Percentiles rank a stretch among this genome's conserved stretches.
phyloP scores from a whole-genome alignment of 2,329 filamentous ascomycete genomes.

The Nothophoma quercina region DNA sequence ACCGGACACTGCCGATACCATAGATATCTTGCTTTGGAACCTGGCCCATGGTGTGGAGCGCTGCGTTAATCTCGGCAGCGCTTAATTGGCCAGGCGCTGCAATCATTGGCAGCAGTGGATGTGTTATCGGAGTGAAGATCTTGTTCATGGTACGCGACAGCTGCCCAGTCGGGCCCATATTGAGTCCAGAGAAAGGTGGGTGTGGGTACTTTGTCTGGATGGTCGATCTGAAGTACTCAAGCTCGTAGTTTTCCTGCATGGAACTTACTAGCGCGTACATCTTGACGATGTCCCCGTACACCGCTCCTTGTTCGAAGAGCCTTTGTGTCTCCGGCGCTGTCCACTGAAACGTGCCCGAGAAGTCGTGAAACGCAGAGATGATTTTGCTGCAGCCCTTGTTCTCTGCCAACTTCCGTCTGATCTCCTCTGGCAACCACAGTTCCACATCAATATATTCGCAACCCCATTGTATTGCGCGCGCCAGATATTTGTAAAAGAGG shows the following conservation, averaged over 20 bases:
- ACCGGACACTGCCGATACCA: conserved; percentile 75
- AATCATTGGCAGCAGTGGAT: conserved; percentile 82
- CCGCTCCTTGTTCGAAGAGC: conserved; percentile 74
- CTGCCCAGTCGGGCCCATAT: conserved; percentile 88
- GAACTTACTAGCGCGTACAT: conserved; percentile 87
- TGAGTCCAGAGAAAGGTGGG: conserved; percentile 81
- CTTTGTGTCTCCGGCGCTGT: conserved; percentile 74
- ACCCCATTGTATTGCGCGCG: conserved; percentile 85
- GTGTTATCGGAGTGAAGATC: conserved; percentile 87
- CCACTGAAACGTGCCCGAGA: conserved; percentile 85
- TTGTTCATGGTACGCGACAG: conserved; percentile 84
- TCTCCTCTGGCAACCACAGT: conserved; percentile 81
- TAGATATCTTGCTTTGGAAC: conserved; percentile 82
- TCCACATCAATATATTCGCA: conserved; percentile 91
- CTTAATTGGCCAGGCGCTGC: conserved; percentile 87
- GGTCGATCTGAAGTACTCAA: conserved; percentile 85
- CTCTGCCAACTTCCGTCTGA: conserved; percentile 72
- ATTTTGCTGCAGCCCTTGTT: conserved; percentile 80
- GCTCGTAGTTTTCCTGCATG: conserved; percentile 86
- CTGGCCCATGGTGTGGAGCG: conserved; percentile 79
- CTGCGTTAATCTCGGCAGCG: conserved; percentile 83
- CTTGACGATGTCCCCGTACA: conserved; percentile 85
- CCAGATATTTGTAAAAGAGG: conserved; percentile 80
- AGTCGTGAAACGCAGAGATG: conserved; percentile 92
- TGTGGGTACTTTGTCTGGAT: conserved; percentile 74